A percentile compares a stretch with the other conserved stretches of the same genome.
phyloP scores from a whole-genome alignment of 1,284 basidiomycete genomes.

The Cryptococcus sp. region DNA sequence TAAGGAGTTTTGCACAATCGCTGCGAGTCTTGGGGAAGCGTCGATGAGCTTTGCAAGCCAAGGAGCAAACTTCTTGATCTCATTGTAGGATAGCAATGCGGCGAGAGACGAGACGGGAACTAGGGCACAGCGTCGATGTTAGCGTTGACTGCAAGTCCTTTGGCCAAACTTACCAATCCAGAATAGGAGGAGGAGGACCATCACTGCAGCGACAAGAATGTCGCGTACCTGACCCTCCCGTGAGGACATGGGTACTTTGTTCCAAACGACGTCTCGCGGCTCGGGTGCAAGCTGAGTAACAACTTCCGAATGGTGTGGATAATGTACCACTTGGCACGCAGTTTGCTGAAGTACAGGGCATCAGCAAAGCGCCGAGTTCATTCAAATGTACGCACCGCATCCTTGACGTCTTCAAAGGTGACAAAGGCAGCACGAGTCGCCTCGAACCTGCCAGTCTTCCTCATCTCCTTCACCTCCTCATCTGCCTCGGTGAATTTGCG shows the following conservation, averaged over 20 bases:
- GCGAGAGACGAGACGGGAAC: slow-evolving; percentile 84
- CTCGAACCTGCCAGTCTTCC: slow-evolving; percentile 63
- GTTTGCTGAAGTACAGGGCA: slow-evolving; percentile 67
- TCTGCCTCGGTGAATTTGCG: slow-evolving; percentile 73
- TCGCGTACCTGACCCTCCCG: slow-evolving; percentile 65
- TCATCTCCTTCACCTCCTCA: slow-evolving; percentile 59
- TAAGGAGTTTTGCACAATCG: slow-evolving; percentile 88
- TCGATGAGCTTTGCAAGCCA: slow-evolving; percentile 77
- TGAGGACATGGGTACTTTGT: slow-evolving; percentile 72
- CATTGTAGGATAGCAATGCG: slow-evolving; percentile 80
- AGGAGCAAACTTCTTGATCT: slow-evolving; percentile 85
- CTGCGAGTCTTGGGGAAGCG: slow-evolving; percentile 72
- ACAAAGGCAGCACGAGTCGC: slow-evolving; percentile 86
- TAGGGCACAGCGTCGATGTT: slow-evolving; percentile 7
- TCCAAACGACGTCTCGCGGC: slow-evolving; percentile 94
- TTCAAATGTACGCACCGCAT: slow-evolving; percentile 60
- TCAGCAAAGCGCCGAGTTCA: slow-evolving; percentile 1
- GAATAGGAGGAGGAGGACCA: slow-evolving; percentile 72
- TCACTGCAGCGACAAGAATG: slow-evolving; percentile 66
- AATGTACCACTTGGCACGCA: slow-evolving; percentile 81
- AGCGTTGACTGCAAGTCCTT: too few relatives aligned
- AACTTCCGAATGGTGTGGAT: slow-evolving; percentile 66
- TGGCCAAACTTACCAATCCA: slow-evolving; percentile 61
- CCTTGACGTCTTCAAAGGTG: slow-evolving; percentile 94
- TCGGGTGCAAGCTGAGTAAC: slow-evolving; percentile 81